Evolutionary conservation across 2,329 filamentous ascomycete genomes (phyloP).

Genomic region (Arachnopeziza araneosa): DNA sequence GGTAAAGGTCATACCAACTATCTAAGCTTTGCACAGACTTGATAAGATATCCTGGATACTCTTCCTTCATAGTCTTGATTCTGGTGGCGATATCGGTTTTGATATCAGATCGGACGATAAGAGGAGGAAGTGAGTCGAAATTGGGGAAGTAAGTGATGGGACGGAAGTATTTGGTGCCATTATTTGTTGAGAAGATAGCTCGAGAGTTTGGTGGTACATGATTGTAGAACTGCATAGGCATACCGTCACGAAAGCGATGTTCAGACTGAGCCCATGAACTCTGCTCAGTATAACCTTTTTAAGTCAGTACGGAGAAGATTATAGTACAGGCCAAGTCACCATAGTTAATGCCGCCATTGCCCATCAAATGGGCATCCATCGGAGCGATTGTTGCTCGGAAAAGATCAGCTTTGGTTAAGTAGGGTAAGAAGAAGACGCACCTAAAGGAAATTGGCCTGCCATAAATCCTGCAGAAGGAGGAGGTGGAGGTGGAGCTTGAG

Average conservation of each 20-base stretch:
- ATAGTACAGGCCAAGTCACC: background rate
- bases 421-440: background rate
- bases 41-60: conserved; percentile 9
- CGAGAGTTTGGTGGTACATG: background rate
- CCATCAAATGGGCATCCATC: background rate
- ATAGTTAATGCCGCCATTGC: background rate
- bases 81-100: background rate
- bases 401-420: background rate
- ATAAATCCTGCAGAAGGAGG: background rate
- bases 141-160: background rate
- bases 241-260: background rate
- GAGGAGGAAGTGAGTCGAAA: background rate
- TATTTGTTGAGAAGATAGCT: background rate
- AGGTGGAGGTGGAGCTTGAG: background rate
- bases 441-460: background rate
- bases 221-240: background rate
- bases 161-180: background rate
- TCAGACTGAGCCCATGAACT: background rate
- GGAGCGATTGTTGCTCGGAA: background rate
- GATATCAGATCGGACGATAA: background rate
- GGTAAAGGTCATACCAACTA: conserved; percentile 25
- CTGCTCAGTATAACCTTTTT: background rate
- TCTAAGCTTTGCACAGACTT: background rate
- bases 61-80: conserved; percentile 3
- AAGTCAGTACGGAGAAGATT: background rate